These are phyloP conservation scores for Rhizopus stolonifer DNA, from an alignment of 371 early-diverging fungal genomes.

Conservation along the genomic window DNA sequence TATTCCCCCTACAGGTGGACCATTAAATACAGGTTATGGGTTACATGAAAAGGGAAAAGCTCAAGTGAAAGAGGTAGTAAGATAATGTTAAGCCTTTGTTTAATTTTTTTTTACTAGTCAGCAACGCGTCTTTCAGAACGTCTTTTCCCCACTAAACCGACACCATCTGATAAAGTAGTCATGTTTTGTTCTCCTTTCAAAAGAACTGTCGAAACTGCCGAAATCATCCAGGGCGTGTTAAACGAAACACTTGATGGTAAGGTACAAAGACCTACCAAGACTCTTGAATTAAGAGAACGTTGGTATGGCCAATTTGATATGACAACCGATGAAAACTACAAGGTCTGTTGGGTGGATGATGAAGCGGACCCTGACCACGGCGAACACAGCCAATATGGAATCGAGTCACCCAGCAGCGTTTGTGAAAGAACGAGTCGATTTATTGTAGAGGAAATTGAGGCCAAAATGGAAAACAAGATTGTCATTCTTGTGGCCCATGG, in stretches of 20 bases:
- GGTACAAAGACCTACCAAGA: slow-evolving; percentile 23
- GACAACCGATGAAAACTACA: slow-evolving; percentile 39
- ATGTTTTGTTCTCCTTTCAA: slow-evolving; percentile 51
- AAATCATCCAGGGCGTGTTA: slow-evolving; percentile 34
- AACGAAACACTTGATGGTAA: slow-evolving; percentile 22
- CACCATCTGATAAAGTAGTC: slow-evolving; percentile 18
- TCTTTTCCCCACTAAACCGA: slow-evolving; percentile 21
- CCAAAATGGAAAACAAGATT: slow-evolving; percentile 36
- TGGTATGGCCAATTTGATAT: slow-evolving; percentile 47
- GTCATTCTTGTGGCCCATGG: slow-evolving; percentile 51
- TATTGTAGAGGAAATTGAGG: slow-evolving; percentile 40
- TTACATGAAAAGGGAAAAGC: slow-evolving; percentile 41
- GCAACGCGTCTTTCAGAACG: slow-evolving; percentile 34
- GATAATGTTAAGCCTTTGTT: too few relatives aligned
- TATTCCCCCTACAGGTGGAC: slow-evolving; percentile 45
- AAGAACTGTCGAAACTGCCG: slow-evolving; percentile 46
- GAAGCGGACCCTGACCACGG: slow-evolving; percentile 40
- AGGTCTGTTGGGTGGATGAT: slow-evolving; percentile 42
- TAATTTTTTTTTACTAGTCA: slow-evolving; percentile 16
- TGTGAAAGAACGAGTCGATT: slow-evolving; percentile 39
- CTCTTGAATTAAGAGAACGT: slow-evolving; percentile 39
- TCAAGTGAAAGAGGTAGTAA: slow-evolving; percentile 42
- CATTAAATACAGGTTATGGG: slow-evolving; percentile 43
- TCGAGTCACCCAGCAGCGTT: slow-evolving; percentile 43
- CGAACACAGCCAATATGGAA: slow-evolving; percentile 29